phyloP scores from a whole-genome alignment of 371 early-diverging fungal species.

The Mortierella sp. region DNA sequence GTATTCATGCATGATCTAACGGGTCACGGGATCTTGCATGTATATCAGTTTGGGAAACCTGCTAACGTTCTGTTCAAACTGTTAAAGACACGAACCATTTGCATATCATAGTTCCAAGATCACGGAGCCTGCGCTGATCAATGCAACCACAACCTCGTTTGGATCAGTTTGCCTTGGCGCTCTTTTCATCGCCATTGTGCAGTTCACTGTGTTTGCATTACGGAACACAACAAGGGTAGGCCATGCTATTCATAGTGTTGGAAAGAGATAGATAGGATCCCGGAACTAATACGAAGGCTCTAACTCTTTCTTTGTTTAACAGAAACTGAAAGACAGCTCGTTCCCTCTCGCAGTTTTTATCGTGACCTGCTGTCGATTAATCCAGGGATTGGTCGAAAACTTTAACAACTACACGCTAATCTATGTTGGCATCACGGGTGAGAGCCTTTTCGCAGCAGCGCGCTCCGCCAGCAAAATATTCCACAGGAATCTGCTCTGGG shows the following conservation, averaged over 20 bases:
- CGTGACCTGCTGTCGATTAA: conserved; percentile 23
- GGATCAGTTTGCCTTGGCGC: conserved; percentile 79
- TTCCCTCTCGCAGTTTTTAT: conserved; percentile 37
- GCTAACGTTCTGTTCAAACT: background rate
- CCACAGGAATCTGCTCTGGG: conserved; percentile 76
- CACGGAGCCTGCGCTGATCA: conserved; percentile 59
- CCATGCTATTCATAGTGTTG: too few relatives aligned
- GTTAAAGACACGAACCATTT: conserved; percentile 59
- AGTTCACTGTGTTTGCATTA: conserved; percentile 62
- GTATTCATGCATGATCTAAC: background rate
- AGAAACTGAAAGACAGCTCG: conserved; percentile 34
- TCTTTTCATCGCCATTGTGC: conserved; percentile 73
- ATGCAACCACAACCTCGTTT: conserved; percentile 72
- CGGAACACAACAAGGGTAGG: conserved; percentile 62
- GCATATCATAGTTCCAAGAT: conserved; percentile 56
- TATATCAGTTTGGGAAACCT: too few relatives aligned
- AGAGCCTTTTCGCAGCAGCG: conserved; percentile 69
- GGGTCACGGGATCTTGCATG: too few relatives aligned
- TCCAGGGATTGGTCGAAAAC: conserved; percentile 66
- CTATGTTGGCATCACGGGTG: conserved; percentile 78
- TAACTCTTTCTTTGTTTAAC: background rate
- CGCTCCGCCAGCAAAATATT: conserved; percentile 76
- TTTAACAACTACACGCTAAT: conserved; percentile 80
- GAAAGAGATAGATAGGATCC: background rate
- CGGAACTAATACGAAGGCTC: background rate